Conservation (phyloP, 2,329 filamentous ascomycete species). For the Fragosphaeria purpurea region DNA sequence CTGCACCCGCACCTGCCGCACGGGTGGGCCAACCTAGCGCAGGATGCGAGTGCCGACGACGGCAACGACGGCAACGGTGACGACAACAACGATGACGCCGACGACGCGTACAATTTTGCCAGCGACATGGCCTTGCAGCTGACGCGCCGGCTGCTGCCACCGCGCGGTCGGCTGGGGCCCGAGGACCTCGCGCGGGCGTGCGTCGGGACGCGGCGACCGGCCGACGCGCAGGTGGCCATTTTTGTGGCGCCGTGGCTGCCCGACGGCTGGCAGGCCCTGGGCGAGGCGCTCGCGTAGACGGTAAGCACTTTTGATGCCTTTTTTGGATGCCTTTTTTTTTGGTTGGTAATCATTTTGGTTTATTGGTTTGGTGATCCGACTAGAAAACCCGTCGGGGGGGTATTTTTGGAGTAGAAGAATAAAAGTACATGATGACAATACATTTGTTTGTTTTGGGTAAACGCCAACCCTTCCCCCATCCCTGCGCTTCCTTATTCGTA, state of each 20-base stretch:
- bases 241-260: conserved; percentile 72
- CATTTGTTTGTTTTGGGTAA: no score
- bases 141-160: conserved; percentile 65
- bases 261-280: conserved; percentile 54
- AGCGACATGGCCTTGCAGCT: conserved; percentile 75
- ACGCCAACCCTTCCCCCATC: no score
- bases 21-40: conserved; percentile 69
- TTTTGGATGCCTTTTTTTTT: no score
- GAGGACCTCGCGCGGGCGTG: conserved; percentile 63
- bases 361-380: no score
- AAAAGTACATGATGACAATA: no score
- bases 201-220: conserved; percentile 58
- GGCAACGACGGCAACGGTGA: conserved; percentile 31
- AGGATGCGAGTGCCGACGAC: conserved; percentile 19
- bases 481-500: no score
- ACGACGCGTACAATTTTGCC: conserved; percentile 37
- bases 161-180: conserved; percentile 57
- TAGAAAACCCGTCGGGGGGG: no score
- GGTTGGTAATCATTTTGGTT: no score
- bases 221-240: conserved; percentile 67
- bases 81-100: conserved; percentile 30
- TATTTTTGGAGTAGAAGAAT: no score
- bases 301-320: no score
- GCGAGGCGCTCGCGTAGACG: conserved; percentile 21
- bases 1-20: conserved; percentile 68